Conservation (phyloP, 352 stramenopile species). For the Globisporangium heterothallicum region DNA sequence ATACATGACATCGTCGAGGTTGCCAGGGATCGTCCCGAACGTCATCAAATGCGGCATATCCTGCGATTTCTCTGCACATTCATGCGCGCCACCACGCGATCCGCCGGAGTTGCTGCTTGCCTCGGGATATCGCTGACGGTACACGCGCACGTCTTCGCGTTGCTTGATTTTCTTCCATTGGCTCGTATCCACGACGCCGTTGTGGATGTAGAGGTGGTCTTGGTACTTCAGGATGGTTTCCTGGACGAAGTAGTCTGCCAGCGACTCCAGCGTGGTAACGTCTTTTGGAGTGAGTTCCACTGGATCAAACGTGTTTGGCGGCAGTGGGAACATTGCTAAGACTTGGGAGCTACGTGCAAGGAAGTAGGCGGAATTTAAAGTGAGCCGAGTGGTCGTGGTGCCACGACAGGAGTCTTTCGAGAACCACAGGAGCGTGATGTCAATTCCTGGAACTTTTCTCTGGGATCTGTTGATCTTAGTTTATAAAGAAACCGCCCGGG, state of each 20-base stretch:
- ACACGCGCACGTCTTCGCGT: constrained; percentile 15
- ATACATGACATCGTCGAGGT: constrained; percentile 10
- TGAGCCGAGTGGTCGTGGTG: no score
- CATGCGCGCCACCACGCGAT: background rate
- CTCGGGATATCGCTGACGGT: constrained; percentile 4
- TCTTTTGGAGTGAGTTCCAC: constrained; percentile 38
- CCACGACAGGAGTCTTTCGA: no score
- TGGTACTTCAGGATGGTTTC: constrained; percentile 44
- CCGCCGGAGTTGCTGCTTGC: background rate
- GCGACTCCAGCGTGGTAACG: constrained; percentile 25
- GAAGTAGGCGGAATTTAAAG: no score
- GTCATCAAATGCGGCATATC: no score
- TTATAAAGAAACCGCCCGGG: no score
- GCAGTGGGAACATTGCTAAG: constrained; percentile 34
- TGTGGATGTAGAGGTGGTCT: constrained; percentile 26
- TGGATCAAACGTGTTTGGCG: constrained; percentile 30
- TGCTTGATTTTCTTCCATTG: constrained; percentile 54
- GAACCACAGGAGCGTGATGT: no score
- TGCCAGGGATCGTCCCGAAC: background rate
- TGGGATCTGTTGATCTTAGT: no score
- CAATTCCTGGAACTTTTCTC: no score
- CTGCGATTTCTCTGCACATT: no score
- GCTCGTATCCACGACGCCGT: constrained; percentile 28
- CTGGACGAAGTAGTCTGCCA: constrained; percentile 33
- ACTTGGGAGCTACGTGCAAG: no score